These are phyloP conservation scores for Cutaneotrichosporon dermatis DNA, from an alignment of 1,284 basidiomycete species.

Conservation along the genomic window DNA sequence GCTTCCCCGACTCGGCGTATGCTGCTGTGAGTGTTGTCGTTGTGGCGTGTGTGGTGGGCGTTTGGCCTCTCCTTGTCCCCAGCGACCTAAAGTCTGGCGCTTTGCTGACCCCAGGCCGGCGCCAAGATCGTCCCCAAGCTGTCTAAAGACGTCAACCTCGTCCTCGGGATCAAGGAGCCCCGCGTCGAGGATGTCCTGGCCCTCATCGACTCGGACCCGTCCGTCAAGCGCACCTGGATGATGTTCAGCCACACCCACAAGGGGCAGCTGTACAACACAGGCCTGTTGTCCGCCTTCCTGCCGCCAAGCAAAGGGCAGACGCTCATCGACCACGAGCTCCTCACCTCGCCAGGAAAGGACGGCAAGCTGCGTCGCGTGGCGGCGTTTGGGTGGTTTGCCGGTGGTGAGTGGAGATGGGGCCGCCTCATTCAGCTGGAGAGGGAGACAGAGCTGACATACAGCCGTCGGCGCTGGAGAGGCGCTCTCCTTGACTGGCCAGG, in stretches of 20 bases:
- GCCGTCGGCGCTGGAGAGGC: conserved; percentile 80
- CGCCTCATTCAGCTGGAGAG: too few relatives aligned
- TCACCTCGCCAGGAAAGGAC: conserved; percentile 52
- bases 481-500: conserved; percentile 69
- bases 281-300: conserved; percentile 66
- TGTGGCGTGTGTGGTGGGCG: too few relatives aligned
- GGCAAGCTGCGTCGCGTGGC: conserved; percentile 67
- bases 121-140: conserved; percentile 61
- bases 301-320: conserved; percentile 49
- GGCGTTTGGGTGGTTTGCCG: conserved; percentile 83
- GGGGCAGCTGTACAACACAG: conserved; percentile 67
- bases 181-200: conserved; percentile 59
- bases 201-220: conserved; percentile 15
- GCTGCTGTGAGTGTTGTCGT: conserved; percentile 50
- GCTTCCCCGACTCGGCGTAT: conserved; percentile 65
- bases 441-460: conserved; percentile 31
- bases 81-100: too few relatives aligned
- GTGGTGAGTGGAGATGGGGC: conserved; percentile 54
- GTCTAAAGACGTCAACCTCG: conserved; percentile 61
- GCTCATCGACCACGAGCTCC: conserved; percentile 78
- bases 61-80: too few relatives aligned
- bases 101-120: conserved; percentile 58
- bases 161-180: conserved; percentile 83
- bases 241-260: conserved; percentile 92
- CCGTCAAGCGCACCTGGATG: conserved; percentile 49